A percentile compares a stretch with the other conserved stretches of the same genome.
Evolutionary conservation across 2,329 filamentous ascomycete species (phyloP).

Genomic region (Penicillium sp.): DNA sequence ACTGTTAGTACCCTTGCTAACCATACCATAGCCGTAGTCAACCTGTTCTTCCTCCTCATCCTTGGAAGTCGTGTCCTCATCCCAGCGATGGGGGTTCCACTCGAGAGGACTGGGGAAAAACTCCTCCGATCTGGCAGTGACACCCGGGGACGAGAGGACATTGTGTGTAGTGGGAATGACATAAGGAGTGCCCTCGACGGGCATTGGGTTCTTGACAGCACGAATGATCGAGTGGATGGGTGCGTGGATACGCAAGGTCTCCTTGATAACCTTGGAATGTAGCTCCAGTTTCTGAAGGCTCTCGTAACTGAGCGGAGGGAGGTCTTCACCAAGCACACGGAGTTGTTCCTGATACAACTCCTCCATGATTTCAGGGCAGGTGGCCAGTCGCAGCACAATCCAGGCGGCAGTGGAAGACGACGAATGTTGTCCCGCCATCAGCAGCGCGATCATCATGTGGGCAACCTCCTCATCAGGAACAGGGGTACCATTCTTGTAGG

Average conservation of each 20-base stretch:
- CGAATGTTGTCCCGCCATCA: constrained; percentile 90
- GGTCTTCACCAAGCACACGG: constrained; percentile 66
- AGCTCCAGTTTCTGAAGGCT: constrained; percentile 74
- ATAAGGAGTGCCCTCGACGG: constrained; percentile 76
- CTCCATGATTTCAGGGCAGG: constrained; percentile 74
- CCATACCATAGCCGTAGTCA: constrained; percentile 90
- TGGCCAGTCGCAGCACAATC: constrained; percentile 78
- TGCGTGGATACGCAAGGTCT: constrained; percentile 85
- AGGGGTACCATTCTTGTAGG: constrained; percentile 75
- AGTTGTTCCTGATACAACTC: constrained; percentile 82
- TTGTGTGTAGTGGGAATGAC: constrained; percentile 76
- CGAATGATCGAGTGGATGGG: constrained; percentile 95
- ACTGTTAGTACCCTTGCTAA: constrained; percentile 84
- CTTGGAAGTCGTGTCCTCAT: constrained; percentile 53
- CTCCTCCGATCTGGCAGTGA: constrained; percentile 66
- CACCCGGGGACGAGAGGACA: constrained; percentile 80
- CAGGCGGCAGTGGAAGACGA: constrained; percentile 80
- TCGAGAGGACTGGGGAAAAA: constrained; percentile 78
- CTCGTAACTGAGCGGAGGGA: constrained; percentile 73
- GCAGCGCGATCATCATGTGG: constrained; percentile 89
- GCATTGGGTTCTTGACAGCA: constrained; percentile 83
- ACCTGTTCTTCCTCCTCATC: constrained; percentile 67
- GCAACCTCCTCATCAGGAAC: constrained; percentile 83
- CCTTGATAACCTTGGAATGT: constrained; percentile 81
- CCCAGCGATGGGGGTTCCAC: constrained; percentile 94